These are phyloP conservation scores for Pleoardoris graminearum DNA, from an alignment of 2,329 filamentous ascomycete species.

Conservation along the genomic window DNA sequence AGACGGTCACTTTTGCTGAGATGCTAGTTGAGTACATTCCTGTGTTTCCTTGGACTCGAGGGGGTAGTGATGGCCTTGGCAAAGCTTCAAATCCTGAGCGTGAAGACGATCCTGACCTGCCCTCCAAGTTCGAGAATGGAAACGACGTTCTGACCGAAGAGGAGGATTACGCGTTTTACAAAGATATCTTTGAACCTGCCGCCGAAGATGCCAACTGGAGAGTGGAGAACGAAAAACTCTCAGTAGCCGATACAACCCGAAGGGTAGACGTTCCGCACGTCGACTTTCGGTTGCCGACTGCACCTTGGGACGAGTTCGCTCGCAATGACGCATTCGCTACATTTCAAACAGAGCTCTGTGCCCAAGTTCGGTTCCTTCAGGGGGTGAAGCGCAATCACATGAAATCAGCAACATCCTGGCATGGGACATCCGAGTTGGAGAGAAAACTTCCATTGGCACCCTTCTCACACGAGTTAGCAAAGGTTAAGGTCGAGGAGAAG, in stretches of 20 bases:
- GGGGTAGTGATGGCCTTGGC: constrained; percentile 15
- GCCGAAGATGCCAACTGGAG: constrained; percentile 42
- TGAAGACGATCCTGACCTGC: constrained; percentile 23
- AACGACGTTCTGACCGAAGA: constrained; percentile 26
- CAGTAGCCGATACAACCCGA: constrained; percentile 52
- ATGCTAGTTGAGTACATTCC: constrained; percentile 40
- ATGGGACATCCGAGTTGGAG: constrained; percentile 45
- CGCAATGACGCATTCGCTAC: constrained; percentile 11
- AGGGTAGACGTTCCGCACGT: constrained; percentile 55
- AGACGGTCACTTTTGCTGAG: constrained; percentile 46
- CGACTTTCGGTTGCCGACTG: constrained; percentile 46
- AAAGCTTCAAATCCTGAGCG: not conserved
- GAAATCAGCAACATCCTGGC: constrained; percentile 45
- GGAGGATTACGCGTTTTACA: constrained; percentile 39
- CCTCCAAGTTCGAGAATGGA: constrained; percentile 23
- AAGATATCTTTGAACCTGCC: constrained; percentile 41
- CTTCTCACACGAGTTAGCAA: constrained; percentile 49
- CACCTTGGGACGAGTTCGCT: constrained; percentile 53
- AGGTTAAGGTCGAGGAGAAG: constrained; percentile 43
- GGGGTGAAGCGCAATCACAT: constrained; percentile 42
- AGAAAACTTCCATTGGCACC: constrained; percentile 52
- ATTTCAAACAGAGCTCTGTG: constrained; percentile 30
- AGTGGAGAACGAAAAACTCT: constrained; percentile 51
- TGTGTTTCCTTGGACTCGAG: constrained; percentile 27
- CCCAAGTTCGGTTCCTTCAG: constrained; percentile 37